Percentiles rank a stretch among this genome's conserved stretches.
Conservation (phyloP, 2,329 filamentous ascomycete species). For the Sarocladium oryzae region DNA sequence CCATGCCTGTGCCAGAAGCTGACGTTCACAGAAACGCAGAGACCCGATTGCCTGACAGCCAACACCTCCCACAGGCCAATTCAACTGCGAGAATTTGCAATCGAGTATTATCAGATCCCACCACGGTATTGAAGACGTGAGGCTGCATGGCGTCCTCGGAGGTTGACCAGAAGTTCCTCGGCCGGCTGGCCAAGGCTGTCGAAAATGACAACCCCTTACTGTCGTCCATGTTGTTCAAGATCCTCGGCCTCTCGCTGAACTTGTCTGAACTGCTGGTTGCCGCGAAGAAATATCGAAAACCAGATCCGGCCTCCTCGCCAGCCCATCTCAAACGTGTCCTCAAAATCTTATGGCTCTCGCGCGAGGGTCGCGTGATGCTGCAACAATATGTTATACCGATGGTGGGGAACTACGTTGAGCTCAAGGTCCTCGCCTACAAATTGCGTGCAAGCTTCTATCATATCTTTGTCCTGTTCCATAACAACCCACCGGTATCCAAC, state of each 20-base stretch:
- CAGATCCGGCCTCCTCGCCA: slow-evolving; percentile 73
- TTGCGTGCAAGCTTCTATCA: slow-evolving; percentile 92
- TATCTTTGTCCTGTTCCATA: slow-evolving; percentile 94
- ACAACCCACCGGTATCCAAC: slow-evolving; percentile 69
- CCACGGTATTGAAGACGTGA: neutral
- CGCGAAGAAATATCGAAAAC: slow-evolving; percentile 73
- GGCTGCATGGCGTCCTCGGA: slow-evolving; percentile 83
- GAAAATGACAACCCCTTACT: slow-evolving; percentile 72
- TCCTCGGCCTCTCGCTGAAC: slow-evolving; percentile 83
- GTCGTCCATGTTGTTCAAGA: slow-evolving; percentile 78
- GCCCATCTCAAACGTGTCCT: slow-evolving; percentile 74
- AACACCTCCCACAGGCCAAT: neutral
- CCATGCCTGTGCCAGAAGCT: neutral
- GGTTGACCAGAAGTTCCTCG: slow-evolving; percentile 95
- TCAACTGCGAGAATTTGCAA: neutral
- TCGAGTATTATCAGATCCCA: slow-evolving; percentile 2
- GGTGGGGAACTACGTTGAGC: slow-evolving; percentile 70
- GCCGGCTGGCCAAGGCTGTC: slow-evolving; percentile 76
- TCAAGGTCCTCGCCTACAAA: slow-evolving; percentile 87
- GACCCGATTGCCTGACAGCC: neutral
- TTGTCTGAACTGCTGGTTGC: slow-evolving; percentile 77
- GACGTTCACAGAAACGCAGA: neutral
- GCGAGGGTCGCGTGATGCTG: slow-evolving; percentile 82
- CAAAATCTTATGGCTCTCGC: slow-evolving; percentile 91
- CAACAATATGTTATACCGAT: slow-evolving; percentile 84